Evolutionary conservation across 2,329 filamentous ascomycete genomes (phyloP).

Genomic region (Ophiostoma quercus): DNA sequence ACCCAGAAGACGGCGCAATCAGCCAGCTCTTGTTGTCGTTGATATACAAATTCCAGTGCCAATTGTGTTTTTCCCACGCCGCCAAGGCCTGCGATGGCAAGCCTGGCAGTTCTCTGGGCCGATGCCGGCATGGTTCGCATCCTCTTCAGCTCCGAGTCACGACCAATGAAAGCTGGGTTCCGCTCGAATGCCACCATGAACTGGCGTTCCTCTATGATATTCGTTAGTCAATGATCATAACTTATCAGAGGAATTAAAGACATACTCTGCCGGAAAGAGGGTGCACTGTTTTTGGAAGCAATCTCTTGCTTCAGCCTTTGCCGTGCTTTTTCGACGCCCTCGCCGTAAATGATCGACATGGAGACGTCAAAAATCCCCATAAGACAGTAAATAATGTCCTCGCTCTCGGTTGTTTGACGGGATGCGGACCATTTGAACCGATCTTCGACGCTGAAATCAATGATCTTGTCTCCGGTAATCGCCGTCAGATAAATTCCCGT

Average conservation of each 20-base stretch:
- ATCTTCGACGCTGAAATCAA: not conserved
- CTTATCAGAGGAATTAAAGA: not conserved
- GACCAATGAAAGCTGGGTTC: not conserved
- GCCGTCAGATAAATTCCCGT: not conserved
- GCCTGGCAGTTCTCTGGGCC: not conserved
- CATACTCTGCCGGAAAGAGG: constrained; percentile 2
- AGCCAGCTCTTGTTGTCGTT: not conserved
- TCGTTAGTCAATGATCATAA: not conserved
- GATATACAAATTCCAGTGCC: not conserved
- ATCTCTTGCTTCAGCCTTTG: not conserved
- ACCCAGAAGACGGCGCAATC: not conserved
- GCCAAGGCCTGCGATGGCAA: not conserved
- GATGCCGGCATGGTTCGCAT: not conserved
- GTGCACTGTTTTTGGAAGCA: not conserved
- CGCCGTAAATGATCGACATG: not conserved
- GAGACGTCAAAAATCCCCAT: not conserved
- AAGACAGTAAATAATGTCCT: not conserved
- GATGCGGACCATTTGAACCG: not conserved
- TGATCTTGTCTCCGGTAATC: not conserved
- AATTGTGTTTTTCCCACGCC: not conserved
- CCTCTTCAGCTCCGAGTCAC: not conserved
- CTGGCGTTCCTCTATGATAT: not conserved
- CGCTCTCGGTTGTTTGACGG: constrained; percentile 1
- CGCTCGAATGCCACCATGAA: not conserved
- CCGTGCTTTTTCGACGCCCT: not conserved